phyloP scores from a whole-genome alignment of 768 basidiomycete species.

The Kwoniella europaea region DNA sequence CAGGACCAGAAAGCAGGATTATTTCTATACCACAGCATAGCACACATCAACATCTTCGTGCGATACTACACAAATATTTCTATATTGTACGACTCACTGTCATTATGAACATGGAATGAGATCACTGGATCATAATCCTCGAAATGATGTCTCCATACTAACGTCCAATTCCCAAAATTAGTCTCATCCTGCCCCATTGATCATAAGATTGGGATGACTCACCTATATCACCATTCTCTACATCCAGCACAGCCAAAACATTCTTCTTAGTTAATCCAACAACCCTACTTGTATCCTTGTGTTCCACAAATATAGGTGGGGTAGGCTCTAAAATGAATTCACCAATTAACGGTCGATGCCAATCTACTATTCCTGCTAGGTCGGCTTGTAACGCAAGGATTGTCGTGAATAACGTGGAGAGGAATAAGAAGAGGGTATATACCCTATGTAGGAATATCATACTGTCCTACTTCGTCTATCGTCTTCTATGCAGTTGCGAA shows the following conservation, averaged over 20 bases:
- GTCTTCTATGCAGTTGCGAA: background rate
- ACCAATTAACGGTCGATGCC: conserved; percentile 80
- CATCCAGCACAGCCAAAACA: conserved; percentile 75
- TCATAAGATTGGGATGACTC: conserved; percentile 41
- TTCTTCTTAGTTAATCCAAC: conserved; percentile 63
- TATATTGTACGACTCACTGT: conserved; percentile 61
- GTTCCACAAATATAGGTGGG: conserved; percentile 60
- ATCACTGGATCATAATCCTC: conserved; percentile 72
- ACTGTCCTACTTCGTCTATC: background rate
- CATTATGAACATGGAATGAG: conserved; percentile 66
- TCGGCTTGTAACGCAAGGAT: conserved; percentile 45
- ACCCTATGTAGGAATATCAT: background rate
- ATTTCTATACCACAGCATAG: conserved; percentile 62
- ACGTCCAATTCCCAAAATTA: background rate
- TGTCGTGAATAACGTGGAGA: background rate
- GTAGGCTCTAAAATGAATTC: conserved; percentile 68
- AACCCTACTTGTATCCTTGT: conserved; percentile 16
- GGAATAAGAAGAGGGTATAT: background rate
- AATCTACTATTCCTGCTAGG: conserved; percentile 68
- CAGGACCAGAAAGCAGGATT: conserved; percentile 74
- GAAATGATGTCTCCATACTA: conserved; percentile 81
- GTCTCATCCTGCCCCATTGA: background rate
- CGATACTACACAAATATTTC: too few relatives aligned
- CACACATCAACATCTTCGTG: background rate
- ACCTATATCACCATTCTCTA: conserved; percentile 75